Evolutionary conservation across 768 basidiomycete species (phyloP).

Genomic region (Wakefieldia striispora): DNA sequence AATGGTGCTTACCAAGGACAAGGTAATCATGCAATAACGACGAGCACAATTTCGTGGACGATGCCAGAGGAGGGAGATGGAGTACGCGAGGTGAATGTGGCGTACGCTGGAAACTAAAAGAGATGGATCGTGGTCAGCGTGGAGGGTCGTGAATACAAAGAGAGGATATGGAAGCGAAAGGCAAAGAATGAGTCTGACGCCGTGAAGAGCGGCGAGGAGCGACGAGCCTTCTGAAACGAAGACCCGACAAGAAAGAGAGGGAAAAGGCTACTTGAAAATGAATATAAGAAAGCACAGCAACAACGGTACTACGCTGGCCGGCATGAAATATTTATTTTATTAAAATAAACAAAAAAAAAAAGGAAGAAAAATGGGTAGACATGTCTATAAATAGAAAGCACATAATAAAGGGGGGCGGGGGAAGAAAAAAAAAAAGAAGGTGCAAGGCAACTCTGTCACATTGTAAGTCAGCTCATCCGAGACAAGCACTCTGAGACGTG

Average conservation of each 20-base stretch:
- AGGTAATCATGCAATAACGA: slow-evolving; percentile 41
- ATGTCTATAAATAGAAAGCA: slow-evolving; percentile 18
- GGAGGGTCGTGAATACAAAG: slow-evolving; percentile 31
- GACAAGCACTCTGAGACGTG: slow-evolving; percentile 19
- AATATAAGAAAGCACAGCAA: slow-evolving; percentile 37
- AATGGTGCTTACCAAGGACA: slow-evolving; percentile 35
- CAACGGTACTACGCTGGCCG: slow-evolving; percentile 14
- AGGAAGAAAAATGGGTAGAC: slow-evolving; percentile 3
- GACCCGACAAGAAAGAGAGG: slow-evolving; percentile 24
- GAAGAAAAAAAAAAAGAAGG: too few species aligned
- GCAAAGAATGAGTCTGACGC: slow-evolving; percentile 15
- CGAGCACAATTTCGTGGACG: slow-evolving; percentile 39
- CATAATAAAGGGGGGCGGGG: too few species aligned
- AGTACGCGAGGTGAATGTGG: slow-evolving; percentile 36
- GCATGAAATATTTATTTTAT: slow-evolving; percentile 9
- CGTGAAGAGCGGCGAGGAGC: slow-evolving; percentile 21
- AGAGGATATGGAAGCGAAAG: slow-evolving; percentile 23
- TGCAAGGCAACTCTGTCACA: slow-evolving; percentile 9
- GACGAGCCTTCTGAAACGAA: slow-evolving; percentile 25
- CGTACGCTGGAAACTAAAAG: slow-evolving; percentile 24
- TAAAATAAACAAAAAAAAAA: slow-evolving; percentile 11
- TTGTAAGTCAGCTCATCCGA: slow-evolving; percentile 31
- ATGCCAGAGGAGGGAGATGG: slow-evolving; percentile 26
- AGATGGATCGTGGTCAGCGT: slow-evolving; percentile 41
- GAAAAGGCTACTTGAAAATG: slow-evolving; percentile 19